Evolutionary conservation across 2,329 filamentous ascomycete species (phyloP).

Genomic region (Microsporum audouinii): DNA sequence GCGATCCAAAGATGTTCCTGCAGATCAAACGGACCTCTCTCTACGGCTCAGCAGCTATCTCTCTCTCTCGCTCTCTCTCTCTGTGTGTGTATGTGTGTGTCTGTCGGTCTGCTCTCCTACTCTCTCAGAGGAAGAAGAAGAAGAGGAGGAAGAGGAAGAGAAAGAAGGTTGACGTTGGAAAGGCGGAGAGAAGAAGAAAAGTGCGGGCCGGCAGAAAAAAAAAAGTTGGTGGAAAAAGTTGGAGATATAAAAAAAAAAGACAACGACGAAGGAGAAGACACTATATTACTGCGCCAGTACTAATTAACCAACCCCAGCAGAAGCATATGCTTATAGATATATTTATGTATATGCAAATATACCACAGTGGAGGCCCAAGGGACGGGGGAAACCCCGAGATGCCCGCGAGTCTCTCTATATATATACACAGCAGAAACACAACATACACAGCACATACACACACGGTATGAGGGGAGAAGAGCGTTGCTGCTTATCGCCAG

Average conservation of each 20-base stretch:
- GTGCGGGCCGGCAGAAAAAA: conserved; percentile 1
- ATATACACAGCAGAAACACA: background rate
- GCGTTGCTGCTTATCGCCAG: background rate
- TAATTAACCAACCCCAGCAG: background rate
- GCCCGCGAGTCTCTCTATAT: background rate
- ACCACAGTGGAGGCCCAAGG: background rate
- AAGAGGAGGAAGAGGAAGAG: background rate
- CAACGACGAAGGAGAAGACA: background rate
- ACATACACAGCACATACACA: background rate
- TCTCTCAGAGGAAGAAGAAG: background rate
- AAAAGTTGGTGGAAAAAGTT: conserved; percentile 1
- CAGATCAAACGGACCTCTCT: background rate
- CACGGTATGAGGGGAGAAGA: background rate
- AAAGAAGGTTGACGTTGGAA: background rate
- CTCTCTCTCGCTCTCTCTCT: background rate
- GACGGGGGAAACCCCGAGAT: conserved; percentile 3
- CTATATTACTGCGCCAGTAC: background rate
- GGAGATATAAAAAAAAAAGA: background rate
- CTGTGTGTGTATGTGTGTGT: background rate
- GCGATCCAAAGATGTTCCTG: conserved; percentile 1
- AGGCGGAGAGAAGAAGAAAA: conserved; percentile 8
- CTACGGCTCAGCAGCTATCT: background rate
- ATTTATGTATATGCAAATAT: background rate
- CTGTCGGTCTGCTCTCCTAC: background rate
- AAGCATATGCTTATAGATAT: background rate